phyloP scores from a whole-genome alignment of 1,284 basidiomycete species.

The Cutaneotrichosporon spelunceum region DNA sequence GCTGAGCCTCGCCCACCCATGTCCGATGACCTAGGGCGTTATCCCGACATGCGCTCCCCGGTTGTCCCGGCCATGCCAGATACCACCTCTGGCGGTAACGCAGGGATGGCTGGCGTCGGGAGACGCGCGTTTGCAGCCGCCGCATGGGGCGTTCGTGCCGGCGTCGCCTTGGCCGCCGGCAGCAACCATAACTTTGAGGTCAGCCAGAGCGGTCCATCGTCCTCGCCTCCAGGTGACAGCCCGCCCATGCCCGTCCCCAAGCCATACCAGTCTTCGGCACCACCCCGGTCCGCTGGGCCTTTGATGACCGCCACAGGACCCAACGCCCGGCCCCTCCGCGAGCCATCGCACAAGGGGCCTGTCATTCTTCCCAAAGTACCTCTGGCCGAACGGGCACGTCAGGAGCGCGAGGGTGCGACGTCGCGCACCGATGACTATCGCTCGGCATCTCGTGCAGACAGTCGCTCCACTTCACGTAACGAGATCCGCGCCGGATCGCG shows the following conservation, averaged over 20 bases:
- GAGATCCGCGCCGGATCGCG: conserved; percentile 10
- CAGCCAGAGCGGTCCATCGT: neutral
- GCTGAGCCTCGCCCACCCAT: conserved; percentile 14
- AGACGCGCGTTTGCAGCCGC: conserved; percentile 77
- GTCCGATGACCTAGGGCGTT: conserved; percentile 14
- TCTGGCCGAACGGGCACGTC: conserved; percentile 18
- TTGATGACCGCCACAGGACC: conserved; percentile 3
- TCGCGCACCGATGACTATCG: conserved; percentile 12
- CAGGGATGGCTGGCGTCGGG: conserved; percentile 86
- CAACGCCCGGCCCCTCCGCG: conserved; percentile 2
- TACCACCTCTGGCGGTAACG: conserved; percentile 70
- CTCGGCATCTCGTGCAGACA: neutral
- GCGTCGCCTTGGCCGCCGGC: conserved; percentile 32
- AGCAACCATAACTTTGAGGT: conserved; percentile 8
- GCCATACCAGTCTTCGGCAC: neutral
- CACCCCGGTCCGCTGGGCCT: neutral
- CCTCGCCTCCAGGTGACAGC: neutral
- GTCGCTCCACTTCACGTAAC: conserved; percentile 7
- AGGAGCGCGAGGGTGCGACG: conserved; percentile 1
- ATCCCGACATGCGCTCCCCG: conserved; percentile 12
- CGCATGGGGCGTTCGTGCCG: conserved; percentile 54
- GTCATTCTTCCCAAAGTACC: conserved; percentile 30
- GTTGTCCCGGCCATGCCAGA: conserved; percentile 52
- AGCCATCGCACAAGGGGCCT: conserved; percentile 16
- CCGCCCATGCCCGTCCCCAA: conserved; percentile 4